Conservation (phyloP, 768 basidiomycete genomes). For the Hygrophoropsis aurantiaca region DNA sequence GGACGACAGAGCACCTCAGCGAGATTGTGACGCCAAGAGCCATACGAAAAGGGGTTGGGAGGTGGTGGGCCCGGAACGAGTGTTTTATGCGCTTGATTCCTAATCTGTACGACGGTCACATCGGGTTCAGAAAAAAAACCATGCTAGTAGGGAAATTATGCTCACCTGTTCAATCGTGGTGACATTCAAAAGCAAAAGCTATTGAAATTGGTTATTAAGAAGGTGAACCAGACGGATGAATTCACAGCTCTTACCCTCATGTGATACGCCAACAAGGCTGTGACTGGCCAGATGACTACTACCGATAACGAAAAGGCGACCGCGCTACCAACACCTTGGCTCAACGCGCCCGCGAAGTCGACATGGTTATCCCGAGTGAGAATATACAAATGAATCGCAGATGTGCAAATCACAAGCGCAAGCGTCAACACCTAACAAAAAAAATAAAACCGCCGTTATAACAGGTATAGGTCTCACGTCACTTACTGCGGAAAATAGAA, state of each 20-base stretch:
- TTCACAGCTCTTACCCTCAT: slow-evolving; percentile 59
- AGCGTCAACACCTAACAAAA: slow-evolving; percentile 62
- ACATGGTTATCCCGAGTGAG: slow-evolving; percentile 53
- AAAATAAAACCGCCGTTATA: slow-evolving; percentile 6
- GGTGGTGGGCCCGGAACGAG: slow-evolving; percentile 64
- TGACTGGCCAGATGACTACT: slow-evolving; percentile 79
- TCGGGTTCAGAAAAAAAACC: slow-evolving; percentile 4
- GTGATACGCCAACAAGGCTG: slow-evolving; percentile 80
- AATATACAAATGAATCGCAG: slow-evolving; percentile 77
- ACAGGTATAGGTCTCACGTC: background rate
- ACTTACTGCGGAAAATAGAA: slow-evolving; percentile 77
- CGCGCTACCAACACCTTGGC: slow-evolving; percentile 70
- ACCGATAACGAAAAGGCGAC: slow-evolving; percentile 75
- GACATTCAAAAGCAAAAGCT: slow-evolving; percentile 82
- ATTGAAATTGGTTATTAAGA: slow-evolving; percentile 6
- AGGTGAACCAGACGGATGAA: background rate
- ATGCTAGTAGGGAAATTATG: slow-evolving; percentile 11
- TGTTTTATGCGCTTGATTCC: slow-evolving; percentile 78
- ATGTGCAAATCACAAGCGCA: slow-evolving; percentile 76
- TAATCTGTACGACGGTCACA: slow-evolving; percentile 53
- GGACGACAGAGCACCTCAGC: slow-evolving; percentile 79
- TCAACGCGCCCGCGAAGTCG: slow-evolving; percentile 46
- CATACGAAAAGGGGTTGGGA: slow-evolving; percentile 86
- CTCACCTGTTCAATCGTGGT: slow-evolving; percentile 96
- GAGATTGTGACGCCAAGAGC: slow-evolving; percentile 73